These are phyloP conservation scores for Phytophthora megakarya DNA, from an alignment of 352 stramenopile species.

Conservation along the genomic window DNA sequence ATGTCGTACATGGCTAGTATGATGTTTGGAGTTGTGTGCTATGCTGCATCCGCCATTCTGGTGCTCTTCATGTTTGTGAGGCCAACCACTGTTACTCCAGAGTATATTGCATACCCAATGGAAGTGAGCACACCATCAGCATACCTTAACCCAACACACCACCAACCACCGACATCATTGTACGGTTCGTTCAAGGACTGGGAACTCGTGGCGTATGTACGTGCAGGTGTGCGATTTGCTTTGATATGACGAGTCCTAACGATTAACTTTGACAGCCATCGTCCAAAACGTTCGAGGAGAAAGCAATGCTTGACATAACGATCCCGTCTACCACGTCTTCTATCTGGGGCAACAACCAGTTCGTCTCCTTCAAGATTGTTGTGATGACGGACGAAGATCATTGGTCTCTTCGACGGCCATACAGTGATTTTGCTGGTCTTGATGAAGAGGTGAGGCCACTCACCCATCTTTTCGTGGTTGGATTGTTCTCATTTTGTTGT, in stretches of 20 bases:
- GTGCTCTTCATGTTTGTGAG: slow-evolving; percentile 55
- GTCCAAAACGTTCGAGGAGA: slow-evolving; percentile 23
- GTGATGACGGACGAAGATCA: slow-evolving; percentile 71
- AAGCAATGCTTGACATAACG: slow-evolving; percentile 50
- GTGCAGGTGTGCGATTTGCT: background rate
- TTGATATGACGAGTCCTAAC: slow-evolving; percentile 3
- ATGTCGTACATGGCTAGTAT: slow-evolving; percentile 22
- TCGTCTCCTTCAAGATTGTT: slow-evolving; percentile 79
- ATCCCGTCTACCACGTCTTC: slow-evolving; percentile 73
- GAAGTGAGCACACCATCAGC: slow-evolving; percentile 62
- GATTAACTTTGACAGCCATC: slow-evolving; percentile 22
- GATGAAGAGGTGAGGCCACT: slow-evolving; percentile 46
- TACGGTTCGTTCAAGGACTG: slow-evolving; percentile 68
- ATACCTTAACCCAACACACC: slow-evolving; percentile 54
- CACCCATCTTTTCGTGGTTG: background rate
- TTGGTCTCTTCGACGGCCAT: slow-evolving; percentile 69
- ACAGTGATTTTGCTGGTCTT: slow-evolving; percentile 66
- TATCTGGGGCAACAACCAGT: slow-evolving; percentile 73
- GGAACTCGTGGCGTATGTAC: slow-evolving; percentile 31
- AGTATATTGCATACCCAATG: slow-evolving; percentile 52
- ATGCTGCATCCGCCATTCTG: slow-evolving; percentile 48
- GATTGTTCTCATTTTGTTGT: background rate
- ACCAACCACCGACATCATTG: slow-evolving; percentile 43
- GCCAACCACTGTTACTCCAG: slow-evolving; percentile 53
- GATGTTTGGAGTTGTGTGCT: slow-evolving; percentile 43